phyloP scores from a whole-genome alignment of 1,284 basidiomycete species.

The Cronartium quercuum region DNA sequence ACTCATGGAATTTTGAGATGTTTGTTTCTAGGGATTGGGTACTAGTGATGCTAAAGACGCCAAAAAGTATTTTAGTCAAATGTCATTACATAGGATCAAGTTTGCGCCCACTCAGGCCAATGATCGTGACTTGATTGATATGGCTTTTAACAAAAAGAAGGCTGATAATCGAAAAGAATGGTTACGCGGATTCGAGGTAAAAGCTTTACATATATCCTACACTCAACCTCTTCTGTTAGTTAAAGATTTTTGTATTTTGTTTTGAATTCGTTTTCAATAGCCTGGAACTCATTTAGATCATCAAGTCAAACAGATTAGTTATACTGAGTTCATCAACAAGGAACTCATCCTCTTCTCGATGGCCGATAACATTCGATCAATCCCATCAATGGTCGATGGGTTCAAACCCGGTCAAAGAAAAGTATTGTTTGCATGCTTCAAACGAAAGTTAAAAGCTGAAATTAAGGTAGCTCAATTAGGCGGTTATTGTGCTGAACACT shows the following conservation, averaged over 20 bases:
- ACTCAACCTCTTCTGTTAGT: no score
- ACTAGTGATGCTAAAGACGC: conserved; percentile 83
- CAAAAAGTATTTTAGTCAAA: conserved; percentile 84
- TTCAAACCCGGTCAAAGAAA: conserved; percentile 99
- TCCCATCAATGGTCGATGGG: conserved; percentile 87
- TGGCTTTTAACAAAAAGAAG: conserved; percentile 99
- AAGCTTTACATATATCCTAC: conserved; percentile 42
- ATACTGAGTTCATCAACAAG: conserved; percentile 94
- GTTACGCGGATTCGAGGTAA: conserved; percentile 82
- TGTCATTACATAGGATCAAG: conserved; percentile 88
- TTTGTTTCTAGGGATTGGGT: conserved; percentile 71
- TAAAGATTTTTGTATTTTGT: neutral
- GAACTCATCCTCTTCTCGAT: conserved; percentile 98
- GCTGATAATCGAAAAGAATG: conserved; percentile 98
- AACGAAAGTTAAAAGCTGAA: conserved; percentile 82
- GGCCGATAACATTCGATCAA: conserved; percentile 96
- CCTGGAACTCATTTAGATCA: conserved; percentile 94
- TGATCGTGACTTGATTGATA: conserved; percentile 84
- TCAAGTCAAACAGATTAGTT: conserved; percentile 74
- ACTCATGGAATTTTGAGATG: conserved; percentile 20
- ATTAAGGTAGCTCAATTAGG: conserved; percentile 95
- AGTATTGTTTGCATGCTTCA: conserved; percentile 92
- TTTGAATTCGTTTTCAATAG: conserved; percentile 53
- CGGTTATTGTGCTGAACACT: conserved; percentile 88
- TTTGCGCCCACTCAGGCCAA: conserved; percentile 75